A percentile compares a stretch with the other conserved stretches of the same genome.
Evolutionary conservation across 164 flowering plant genomes (phyloP).

Genomic region (Houttuynia cordata): DNA sequence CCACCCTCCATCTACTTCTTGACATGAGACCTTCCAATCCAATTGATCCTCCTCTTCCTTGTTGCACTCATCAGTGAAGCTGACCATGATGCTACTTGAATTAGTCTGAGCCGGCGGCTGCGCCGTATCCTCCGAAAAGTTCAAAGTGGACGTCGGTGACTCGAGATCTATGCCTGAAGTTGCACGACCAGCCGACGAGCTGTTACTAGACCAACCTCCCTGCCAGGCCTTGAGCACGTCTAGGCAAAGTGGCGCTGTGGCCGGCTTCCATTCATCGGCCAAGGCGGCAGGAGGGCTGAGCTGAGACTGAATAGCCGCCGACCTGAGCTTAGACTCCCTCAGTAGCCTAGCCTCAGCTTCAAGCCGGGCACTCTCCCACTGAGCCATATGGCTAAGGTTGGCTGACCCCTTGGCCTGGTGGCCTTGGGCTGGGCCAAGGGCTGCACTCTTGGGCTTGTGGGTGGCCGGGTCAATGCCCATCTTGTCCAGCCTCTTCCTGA

Average conservation of each 20-base stretch:
- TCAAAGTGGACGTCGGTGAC: conserved; percentile 71
- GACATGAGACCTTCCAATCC: not conserved
- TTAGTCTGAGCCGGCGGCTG: conserved; percentile 1
- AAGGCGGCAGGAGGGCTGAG: not conserved
- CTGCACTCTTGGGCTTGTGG: conserved; percentile 73
- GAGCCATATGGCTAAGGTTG: conserved; percentile 84
- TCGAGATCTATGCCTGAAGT: conserved; percentile 19
- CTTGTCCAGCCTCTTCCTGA: conserved; percentile 69
- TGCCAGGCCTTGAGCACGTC: conserved; percentile 41
- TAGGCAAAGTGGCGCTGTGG: conserved; percentile 19
- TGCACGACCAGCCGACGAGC: conserved; percentile 1
- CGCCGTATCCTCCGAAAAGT: conserved; percentile 20
- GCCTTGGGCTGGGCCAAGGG: conserved; percentile 29
- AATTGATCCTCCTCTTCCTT: conserved; percentile 2
- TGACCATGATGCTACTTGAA: not conserved
- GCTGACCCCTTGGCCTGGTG: conserved; percentile 47
- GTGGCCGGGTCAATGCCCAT: conserved; percentile 95
- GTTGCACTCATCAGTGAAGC: not conserved
- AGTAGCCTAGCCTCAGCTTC: conserved; percentile 85
- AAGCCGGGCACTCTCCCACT: conserved; percentile 91
- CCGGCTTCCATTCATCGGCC: not conserved
- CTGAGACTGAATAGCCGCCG: conserved; percentile 14
- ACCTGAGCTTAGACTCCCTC: conserved; percentile 57
- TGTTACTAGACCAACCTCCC: conserved; percentile 15
- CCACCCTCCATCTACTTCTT: not conserved